Conservation (phyloP, 345 rosid species). For the Rhodamnia rubescens region DNA sequence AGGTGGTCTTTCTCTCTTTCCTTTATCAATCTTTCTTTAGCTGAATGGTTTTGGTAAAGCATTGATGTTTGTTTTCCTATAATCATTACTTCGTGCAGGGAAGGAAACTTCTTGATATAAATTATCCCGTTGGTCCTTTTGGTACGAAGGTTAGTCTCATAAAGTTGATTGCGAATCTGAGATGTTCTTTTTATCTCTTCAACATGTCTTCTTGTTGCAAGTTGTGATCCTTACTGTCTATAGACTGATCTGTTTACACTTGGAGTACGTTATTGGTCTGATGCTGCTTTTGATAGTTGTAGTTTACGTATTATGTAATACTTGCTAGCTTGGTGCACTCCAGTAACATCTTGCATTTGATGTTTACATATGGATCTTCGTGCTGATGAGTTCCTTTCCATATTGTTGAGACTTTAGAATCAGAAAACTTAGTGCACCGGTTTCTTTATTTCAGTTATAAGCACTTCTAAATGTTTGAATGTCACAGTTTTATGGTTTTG, state of each 20-base stretch:
- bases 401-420: not conserved
- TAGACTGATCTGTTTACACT: not conserved
- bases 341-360: not conserved
- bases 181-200: not conserved
- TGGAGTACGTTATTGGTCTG: not conserved
- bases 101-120: constrained; percentile 39
- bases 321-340: not conserved
- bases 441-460: not conserved
- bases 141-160: constrained; percentile 66
- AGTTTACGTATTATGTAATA: not conserved
- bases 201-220: not conserved
- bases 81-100: not conserved
- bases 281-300: not conserved
- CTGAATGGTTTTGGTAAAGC: not conserved
- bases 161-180: not conserved
- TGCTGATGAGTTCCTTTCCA: not conserved
- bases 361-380: not conserved
- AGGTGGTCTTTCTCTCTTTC: constrained; percentile 25
- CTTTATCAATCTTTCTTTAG: not conserved
- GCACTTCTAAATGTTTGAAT: not conserved
- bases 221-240: not conserved
- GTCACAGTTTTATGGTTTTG: not conserved
- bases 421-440: not conserved
- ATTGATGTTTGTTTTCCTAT: not conserved
- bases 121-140: constrained; percentile 65